Conservation (phyloP, 345 rosid species). For the Cardiospermum halicacabum region DNA sequence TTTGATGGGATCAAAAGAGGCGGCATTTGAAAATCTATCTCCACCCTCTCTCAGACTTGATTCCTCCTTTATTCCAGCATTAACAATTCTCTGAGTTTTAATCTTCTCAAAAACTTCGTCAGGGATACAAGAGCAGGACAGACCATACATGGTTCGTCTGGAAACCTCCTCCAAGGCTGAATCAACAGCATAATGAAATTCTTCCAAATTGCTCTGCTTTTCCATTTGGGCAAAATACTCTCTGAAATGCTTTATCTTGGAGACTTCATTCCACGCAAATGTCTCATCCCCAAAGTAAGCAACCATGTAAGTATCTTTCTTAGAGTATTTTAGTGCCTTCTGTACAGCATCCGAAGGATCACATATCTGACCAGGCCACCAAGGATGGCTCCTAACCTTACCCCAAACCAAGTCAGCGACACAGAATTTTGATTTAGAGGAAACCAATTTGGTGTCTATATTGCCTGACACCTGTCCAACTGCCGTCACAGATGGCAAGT, state of each 20-base stretch:
- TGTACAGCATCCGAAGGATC: constrained; percentile 47
- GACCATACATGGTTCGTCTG: constrained; percentile 64
- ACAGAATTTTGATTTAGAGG: constrained; percentile 21
- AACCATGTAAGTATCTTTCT: constrained; percentile 46
- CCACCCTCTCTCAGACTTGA: constrained; percentile 37
- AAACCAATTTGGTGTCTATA: neutral
- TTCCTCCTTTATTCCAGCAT: constrained; percentile 54
- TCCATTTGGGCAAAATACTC: constrained; percentile 53
- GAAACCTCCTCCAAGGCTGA: constrained; percentile 71
- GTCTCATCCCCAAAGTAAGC: constrained; percentile 73
- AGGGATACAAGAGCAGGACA: constrained; percentile 68
- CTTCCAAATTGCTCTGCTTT: constrained; percentile 46
- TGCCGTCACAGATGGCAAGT: constrained; percentile 12
- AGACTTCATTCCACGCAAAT: constrained; percentile 66
- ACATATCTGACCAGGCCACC: constrained; percentile 93
- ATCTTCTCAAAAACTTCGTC: constrained; percentile 37
- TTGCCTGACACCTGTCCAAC: constrained; percentile 10
- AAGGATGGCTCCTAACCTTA: constrained; percentile 81
- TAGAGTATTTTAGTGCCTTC: constrained; percentile 57
- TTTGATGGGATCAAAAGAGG: constrained; percentile 50
- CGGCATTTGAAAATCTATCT: constrained; percentile 40
- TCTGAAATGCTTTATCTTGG: constrained; percentile 58
- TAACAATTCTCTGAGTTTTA: constrained; percentile 46
- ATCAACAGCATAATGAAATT: constrained; percentile 52
- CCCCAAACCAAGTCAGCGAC: constrained; percentile 80